phyloP scores from a whole-genome alignment of 139 green algal genomes.

The Closterium sp. region DNA sequence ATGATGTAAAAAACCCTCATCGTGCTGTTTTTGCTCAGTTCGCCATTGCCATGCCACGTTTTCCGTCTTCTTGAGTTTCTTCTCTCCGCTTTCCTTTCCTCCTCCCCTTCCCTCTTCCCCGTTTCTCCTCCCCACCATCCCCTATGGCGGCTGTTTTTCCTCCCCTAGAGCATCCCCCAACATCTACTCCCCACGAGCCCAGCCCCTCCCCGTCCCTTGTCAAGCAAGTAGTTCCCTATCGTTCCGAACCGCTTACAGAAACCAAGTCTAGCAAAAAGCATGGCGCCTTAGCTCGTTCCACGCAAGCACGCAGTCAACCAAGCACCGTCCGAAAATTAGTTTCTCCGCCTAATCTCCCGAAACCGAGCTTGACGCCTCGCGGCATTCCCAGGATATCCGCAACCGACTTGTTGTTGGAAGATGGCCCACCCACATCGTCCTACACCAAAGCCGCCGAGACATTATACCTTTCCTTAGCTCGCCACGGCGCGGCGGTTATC shows the following conservation, averaged over 20 bases:
- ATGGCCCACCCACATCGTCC: not conserved
- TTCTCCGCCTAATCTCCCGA: not conserved
- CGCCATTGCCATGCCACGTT: not conserved
- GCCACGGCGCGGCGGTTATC: conserved; percentile 12
- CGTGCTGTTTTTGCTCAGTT: not conserved
- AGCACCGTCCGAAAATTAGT: not conserved
- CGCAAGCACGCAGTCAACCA: not conserved
- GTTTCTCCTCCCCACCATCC: not conserved
- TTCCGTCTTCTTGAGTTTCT: not conserved
- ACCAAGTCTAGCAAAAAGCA: not conserved
- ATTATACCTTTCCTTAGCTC: conserved; percentile 16
- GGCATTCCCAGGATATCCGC: not conserved
- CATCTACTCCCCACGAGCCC: not conserved
- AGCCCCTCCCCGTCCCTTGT: not conserved
- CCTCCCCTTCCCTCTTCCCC: not conserved
- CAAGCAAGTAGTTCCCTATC: not conserved
- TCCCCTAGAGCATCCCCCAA: not conserved
- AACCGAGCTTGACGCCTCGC: not conserved
- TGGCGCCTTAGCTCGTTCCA: not conserved
- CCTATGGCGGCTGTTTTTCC: not conserved
- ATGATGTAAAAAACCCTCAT: not conserved
- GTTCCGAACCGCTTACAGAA: not conserved
- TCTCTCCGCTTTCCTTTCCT: not conserved
- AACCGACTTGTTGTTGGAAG: not conserved
- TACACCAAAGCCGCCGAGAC: conserved; percentile 14